Percentiles rank a stretch among this genome's conserved stretches.
These are phyloP conservation scores for Diaporthe amygdali DNA, from an alignment of 2,329 filamentous ascomycete species.

Conservation along the genomic window DNA sequence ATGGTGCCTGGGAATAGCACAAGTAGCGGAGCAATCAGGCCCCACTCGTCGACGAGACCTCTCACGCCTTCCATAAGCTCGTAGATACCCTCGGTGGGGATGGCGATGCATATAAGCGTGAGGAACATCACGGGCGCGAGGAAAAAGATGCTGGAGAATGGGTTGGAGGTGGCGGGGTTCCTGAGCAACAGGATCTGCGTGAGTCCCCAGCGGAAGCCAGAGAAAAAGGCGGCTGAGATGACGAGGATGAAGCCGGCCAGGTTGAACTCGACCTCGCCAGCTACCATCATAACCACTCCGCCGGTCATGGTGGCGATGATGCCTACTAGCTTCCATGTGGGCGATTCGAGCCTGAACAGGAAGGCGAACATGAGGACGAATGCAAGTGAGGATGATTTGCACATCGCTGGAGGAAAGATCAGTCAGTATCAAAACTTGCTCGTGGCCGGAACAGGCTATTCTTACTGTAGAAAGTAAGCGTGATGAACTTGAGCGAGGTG, in stretches of 20 bases:
- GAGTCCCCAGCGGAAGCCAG: constrained; percentile 97
- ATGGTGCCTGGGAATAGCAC: constrained; percentile 89
- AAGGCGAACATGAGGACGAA: constrained; percentile 97
- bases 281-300: constrained; percentile 98
- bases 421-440: constrained; percentile 23
- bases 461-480: constrained; percentile 92
- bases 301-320: constrained; percentile 93
- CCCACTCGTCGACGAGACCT: constrained; percentile 70
- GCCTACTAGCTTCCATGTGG: constrained; percentile 81
- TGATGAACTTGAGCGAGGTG: constrained; percentile 94
- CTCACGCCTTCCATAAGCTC: constrained; percentile 71
- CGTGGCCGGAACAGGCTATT: not conserved
- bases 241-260: constrained; percentile 87
- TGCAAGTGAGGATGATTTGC: constrained; percentile 93
- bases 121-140: constrained; percentile 97
- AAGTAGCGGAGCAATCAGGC: constrained; percentile 72
- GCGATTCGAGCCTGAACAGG: constrained; percentile 86
- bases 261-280: constrained; percentile 90
- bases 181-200: constrained; percentile 94
- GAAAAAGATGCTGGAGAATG: constrained; percentile 96
- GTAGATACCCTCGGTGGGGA: constrained; percentile 82
- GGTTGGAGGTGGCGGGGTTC: constrained; percentile 94
- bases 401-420: constrained; percentile 72
- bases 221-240: constrained; percentile 93
- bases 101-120: constrained; percentile 77